A percentile compares a stretch with the other conserved stretches of the same genome.
Conservation (phyloP, 768 basidiomycete species). For the Crepidotus variabilis region DNA sequence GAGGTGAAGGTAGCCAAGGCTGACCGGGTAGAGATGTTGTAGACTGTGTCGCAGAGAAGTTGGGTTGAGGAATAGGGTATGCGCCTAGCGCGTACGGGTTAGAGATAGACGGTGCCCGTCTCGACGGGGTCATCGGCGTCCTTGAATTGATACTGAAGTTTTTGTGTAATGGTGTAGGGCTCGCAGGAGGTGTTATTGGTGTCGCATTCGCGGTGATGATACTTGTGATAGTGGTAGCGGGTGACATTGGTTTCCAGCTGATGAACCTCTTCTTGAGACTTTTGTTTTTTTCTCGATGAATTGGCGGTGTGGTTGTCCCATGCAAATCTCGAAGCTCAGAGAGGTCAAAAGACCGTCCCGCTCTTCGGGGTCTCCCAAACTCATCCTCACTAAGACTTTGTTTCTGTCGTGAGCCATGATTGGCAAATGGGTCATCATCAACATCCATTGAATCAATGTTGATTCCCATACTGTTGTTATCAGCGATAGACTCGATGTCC, state of each 20-base stretch:
- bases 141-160: neutral
- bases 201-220: neutral
- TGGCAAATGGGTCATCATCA: slow-evolving; percentile 21
- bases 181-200: neutral
- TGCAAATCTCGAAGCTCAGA: neutral
- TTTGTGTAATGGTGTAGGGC: neutral
- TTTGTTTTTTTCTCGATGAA: neutral
- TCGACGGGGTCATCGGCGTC: slow-evolving; percentile 11
- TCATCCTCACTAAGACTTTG: slow-evolving; percentile 6
- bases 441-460: slow-evolving; percentile 36
- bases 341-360: neutral
- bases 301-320: neutral
- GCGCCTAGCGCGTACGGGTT: slow-evolving; percentile 44
- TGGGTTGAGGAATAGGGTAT: slow-evolving; percentile 9
- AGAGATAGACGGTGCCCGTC: slow-evolving; percentile 35
- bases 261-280: neutral
- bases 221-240: neutral
- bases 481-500: slow-evolving; percentile 16
- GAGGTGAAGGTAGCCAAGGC: neutral
- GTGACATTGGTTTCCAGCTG: neutral
- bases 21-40: slow-evolving; percentile 11
- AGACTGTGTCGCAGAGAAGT: slow-evolving; percentile 10
- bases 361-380: neutral
- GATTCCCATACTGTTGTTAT: slow-evolving; percentile 24
- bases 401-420: slow-evolving; percentile 9